Conservation (phyloP, 768 basidiomycete genomes). For the Mycena chlorophos region DNA sequence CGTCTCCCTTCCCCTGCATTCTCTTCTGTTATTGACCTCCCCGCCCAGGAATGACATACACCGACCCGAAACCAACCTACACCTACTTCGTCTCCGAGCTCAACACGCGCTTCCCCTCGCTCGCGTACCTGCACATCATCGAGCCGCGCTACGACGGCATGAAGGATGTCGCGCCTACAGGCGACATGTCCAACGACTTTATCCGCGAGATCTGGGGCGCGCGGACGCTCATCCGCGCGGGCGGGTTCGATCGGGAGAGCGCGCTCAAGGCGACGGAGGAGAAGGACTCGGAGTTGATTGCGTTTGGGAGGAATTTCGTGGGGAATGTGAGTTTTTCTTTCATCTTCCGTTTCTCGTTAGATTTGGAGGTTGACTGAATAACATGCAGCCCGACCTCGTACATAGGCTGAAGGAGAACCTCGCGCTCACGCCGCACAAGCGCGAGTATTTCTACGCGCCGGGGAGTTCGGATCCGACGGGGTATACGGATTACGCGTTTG, state of each 20-base stretch:
- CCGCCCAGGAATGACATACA: constrained; percentile 34
- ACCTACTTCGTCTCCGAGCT: constrained; percentile 28
- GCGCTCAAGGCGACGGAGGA: constrained; percentile 30
- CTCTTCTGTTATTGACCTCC: constrained; percentile 12
- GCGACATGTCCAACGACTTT: constrained; percentile 19
- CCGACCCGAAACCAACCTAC: constrained; percentile 34
- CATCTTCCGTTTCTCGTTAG: not conserved
- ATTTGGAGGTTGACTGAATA: not conserved
- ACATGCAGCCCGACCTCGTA: constrained; percentile 35
- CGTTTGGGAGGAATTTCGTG: constrained; percentile 39
- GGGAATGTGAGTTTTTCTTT: constrained; percentile 35
- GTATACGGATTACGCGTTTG: constrained; percentile 34
- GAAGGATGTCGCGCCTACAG: no score
- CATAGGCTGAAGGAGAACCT: constrained; percentile 30
- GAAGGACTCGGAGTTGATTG: constrained; percentile 8
- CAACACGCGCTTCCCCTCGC: constrained; percentile 25
- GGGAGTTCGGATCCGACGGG: constrained; percentile 27
- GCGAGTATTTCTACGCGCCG: constrained; percentile 29
- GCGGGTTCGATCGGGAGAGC: constrained; percentile 30
- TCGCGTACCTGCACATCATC: constrained; percentile 43
- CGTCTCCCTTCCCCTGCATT: not conserved
- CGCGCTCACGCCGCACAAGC: constrained; percentile 27
- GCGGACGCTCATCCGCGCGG: constrained; percentile 30
- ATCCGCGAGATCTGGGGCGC: constrained; percentile 26
- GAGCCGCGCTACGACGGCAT: constrained; percentile 27